Percentiles rank a stretch among this genome's conserved stretches.
Evolutionary conservation across 305 asterid genomes (phyloP).

Genomic region (Solanum aculeatissimum): DNA sequence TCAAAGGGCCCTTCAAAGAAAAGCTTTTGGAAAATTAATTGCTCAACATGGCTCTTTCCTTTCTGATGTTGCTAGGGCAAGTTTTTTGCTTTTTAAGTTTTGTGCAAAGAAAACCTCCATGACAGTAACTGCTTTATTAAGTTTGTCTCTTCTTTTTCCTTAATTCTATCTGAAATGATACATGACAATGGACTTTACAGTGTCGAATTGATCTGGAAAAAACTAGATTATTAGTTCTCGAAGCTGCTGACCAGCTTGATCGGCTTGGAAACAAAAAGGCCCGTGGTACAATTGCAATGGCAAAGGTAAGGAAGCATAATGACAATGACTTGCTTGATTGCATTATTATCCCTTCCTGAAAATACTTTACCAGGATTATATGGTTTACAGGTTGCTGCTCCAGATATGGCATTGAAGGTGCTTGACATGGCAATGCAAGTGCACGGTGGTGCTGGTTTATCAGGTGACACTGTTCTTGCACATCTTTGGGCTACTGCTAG

Average conservation of each 20-base stretch:
- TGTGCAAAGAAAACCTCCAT: background rate
- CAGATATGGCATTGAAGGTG: slow-evolving; percentile 80
- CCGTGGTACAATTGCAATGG: slow-evolving; percentile 89
- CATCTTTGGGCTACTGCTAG: slow-evolving; percentile 89
- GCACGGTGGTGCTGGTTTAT: slow-evolving; percentile 91
- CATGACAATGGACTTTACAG: slow-evolving; percentile 18
- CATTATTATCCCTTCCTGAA: background rate
- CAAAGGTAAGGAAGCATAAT: slow-evolving; percentile 45
- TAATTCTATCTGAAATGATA: background rate
- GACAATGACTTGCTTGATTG: background rate
- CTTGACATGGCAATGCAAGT: slow-evolving; percentile 95
- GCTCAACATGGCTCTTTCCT: slow-evolving; percentile 91
- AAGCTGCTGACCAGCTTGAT: slow-evolving; percentile 97
- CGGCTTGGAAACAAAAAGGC: slow-evolving; percentile 71
- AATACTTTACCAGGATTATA: background rate
- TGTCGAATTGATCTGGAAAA: slow-evolving; percentile 87
- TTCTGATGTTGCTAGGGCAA: slow-evolving; percentile 80
- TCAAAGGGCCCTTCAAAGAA: slow-evolving; percentile 70
- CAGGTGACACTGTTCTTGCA: slow-evolving; percentile 73
- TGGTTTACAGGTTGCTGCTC: slow-evolving; percentile 67
- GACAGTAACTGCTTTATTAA: background rate
- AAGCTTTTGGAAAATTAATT: slow-evolving; percentile 61
- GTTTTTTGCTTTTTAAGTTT: background rate
- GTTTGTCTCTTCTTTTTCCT: background rate
- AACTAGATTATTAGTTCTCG: slow-evolving; percentile 75